Base-by-base conservation (phyloP, 345 rosid genomes). In the Zanthoxylum bungeanum region DNA sequence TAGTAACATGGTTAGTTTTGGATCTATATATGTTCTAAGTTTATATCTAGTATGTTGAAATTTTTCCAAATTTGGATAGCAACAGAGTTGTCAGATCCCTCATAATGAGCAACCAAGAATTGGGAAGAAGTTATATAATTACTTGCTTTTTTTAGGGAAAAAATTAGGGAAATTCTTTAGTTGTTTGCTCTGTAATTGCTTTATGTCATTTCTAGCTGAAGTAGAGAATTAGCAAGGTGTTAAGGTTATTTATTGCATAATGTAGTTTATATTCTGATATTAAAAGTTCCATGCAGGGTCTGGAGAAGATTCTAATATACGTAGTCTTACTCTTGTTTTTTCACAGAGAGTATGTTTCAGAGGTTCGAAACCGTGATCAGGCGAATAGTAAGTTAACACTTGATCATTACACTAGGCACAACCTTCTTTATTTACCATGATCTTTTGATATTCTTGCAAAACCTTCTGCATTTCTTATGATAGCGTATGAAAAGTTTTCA, bases 361-460 rank as follows among this genome's bases (percentile, higher is more conserved):
- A n/a, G n/a, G n/a, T n/a, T n/a, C n/a, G n/a, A n/a, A n/a, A n/a
- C n/a, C n/a, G n/a, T n/a, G n/a, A n/a, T n/a, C n/a, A n/a, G n/a
- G n/a, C n/a, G n/a, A n/a, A n/a, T n/a, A n/a, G n/a, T n/a, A n/a
- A n/a, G n/a, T n/a, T n/a, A n/a, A n/a, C n/a, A n/a, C n/a, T n/a
- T n/a, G n/a, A n/a, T n/a, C n/a, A n/a, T n/a, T n/a, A n/a, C n/a
- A n/a, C n/a, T n/a, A n/a, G n/a, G n/a, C n/a, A n/a, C n/a, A n/a
- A n/a, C n/a, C n/a, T n/a, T n/a, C n/a, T n/a, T n/a, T n/a, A 49
- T 52, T 68, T 33, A 31, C 27, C 37, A 5, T 65, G 75, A 33
- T 72, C 7, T 31, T 55, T n/a, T n/a, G n/a, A n/a, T n/a, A n/a
- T n/a, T n/a, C n/a, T n/a, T n/a, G n/a, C n/a, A n/a, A n/a, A n/a